Percentiles rank a stretch among this genome's conserved stretches.
Evolutionary conservation across 2,329 filamentous ascomycete genomes (phyloP).

Genomic region (Mycosphaerella sp.): DNA sequence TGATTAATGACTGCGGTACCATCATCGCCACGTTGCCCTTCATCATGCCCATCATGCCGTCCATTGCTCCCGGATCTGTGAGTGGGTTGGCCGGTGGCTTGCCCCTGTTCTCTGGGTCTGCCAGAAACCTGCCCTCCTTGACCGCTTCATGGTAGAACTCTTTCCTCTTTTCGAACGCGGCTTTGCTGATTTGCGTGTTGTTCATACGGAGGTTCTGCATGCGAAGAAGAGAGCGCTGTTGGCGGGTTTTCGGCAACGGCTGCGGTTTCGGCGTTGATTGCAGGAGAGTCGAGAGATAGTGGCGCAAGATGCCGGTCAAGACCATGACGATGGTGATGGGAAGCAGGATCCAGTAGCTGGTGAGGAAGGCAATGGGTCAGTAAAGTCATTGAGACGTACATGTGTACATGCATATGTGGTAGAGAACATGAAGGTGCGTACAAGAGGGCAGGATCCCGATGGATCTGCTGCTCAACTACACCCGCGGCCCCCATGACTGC

Average conservation of each 20-base stretch:
- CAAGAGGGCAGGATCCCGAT: slow-evolving; percentile 97
- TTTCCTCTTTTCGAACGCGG: slow-evolving; percentile 73
- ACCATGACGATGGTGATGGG: slow-evolving; percentile 99
- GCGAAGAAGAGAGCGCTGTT: slow-evolving; percentile 75
- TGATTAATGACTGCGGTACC: slow-evolving; percentile 95
- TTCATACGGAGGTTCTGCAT: slow-evolving; percentile 81
- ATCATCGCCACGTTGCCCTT: slow-evolving; percentile 99
- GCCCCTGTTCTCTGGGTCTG: slow-evolving; percentile 77
- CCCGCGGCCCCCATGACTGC: slow-evolving; percentile 60
- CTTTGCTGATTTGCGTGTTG: slow-evolving; percentile 67
- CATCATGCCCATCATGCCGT: slow-evolving; percentile 99
- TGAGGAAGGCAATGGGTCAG: not conserved
- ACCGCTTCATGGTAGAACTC: slow-evolving; percentile 73
- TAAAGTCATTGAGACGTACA: not conserved
- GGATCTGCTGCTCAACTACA: slow-evolving; percentile 85
- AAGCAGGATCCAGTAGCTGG: slow-evolving; percentile 96
- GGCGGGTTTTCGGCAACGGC: slow-evolving; percentile 67
- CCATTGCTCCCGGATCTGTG: slow-evolving; percentile 93
- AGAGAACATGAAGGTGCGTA: slow-evolving; percentile 44
- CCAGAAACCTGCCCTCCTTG: slow-evolving; percentile 80
- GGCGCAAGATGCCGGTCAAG: slow-evolving; percentile 86
- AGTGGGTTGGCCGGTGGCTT: slow-evolving; percentile 90
- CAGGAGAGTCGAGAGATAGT: slow-evolving; percentile 93
- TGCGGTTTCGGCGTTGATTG: slow-evolving; percentile 76
- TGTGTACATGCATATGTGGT: too few species aligned